Percentiles rank a stretch among this genome's conserved stretches.
phyloP scores from a whole-genome alignment of 495 filamentous ascomycete species.

The Aspergillus avenaceus region DNA sequence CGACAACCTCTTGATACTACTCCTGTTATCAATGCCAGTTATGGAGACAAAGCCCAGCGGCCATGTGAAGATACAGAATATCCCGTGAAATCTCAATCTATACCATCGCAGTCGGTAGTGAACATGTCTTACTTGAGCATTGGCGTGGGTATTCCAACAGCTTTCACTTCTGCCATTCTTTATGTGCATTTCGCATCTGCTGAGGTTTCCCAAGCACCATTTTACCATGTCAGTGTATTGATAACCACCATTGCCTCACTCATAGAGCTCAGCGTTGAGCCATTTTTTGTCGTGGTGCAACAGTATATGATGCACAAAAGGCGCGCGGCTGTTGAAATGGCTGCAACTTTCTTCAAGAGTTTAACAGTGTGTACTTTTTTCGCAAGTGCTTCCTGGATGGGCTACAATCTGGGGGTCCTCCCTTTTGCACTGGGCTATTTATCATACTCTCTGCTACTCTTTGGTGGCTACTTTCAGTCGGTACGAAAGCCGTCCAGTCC shows the following conservation, averaged over 20 bases:
- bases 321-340: conserved; percentile 73
- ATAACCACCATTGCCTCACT: conserved; percentile 73
- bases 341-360: conserved; percentile 74
- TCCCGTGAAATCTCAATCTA: conserved; percentile 8
- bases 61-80: neutral
- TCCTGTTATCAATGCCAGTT: conserved; percentile 4
- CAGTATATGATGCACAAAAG: conserved; percentile 74
- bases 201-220: conserved; percentile 53
- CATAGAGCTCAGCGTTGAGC: conserved; percentile 78
- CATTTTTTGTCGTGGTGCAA: conserved; percentile 78
- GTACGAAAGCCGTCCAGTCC: conserved; percentile 36
- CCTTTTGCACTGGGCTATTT: conserved; percentile 88
- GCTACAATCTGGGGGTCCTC: conserved; percentile 62
- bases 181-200: conserved; percentile 58
- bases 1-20: conserved; percentile 52
- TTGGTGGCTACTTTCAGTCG: conserved; percentile 57
- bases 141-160: conserved; percentile 61
- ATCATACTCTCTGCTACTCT: conserved; percentile 74
- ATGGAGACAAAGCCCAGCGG: neutral
- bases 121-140: conserved; percentile 84
- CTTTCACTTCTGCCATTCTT: conserved; percentile 53
- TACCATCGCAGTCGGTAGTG: conserved; percentile 64
- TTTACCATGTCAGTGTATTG: conserved; percentile 57
- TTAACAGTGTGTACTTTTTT: conserved; percentile 62
- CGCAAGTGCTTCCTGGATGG: conserved; percentile 48